A percentile compares a stretch with the other conserved stretches of the same genome.
These are phyloP conservation scores for Quercus robur DNA, from an alignment of 306 rosid species.

Conservation along the genomic window DNA sequence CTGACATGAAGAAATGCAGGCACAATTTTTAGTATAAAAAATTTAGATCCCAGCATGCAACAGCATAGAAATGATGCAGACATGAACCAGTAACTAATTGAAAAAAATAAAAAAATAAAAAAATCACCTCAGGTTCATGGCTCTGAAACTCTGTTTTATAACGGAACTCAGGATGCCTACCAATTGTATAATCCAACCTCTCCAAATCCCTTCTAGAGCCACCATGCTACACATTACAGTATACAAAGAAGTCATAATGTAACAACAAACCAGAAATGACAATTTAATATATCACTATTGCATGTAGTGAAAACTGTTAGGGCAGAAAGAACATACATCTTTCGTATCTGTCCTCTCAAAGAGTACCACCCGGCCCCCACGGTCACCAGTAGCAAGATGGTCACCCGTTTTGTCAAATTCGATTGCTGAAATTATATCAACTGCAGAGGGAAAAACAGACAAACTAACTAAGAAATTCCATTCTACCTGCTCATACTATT, in stretches of 20 bases:
- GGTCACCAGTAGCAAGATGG: slow-evolving; percentile 99
- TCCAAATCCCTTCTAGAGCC: slow-evolving; percentile 86
- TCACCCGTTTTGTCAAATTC: slow-evolving; percentile 94
- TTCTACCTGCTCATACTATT: neutral
- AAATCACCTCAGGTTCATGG: slow-evolving; percentile 92
- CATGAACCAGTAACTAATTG: neutral
- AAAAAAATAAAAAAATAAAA: neutral
- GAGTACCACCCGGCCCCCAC: slow-evolving; percentile 99
- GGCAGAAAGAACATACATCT: slow-evolving; percentile 56
- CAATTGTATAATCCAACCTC: slow-evolving; percentile 67
- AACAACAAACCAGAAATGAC: slow-evolving; percentile 10
- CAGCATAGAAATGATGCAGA: neutral
- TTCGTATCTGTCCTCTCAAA: slow-evolving; percentile 94
- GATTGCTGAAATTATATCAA: slow-evolving; percentile 97
- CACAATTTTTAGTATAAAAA: slow-evolving; percentile 10
- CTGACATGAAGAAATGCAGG: slow-evolving; percentile 44
- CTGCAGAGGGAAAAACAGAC: slow-evolving; percentile 44
- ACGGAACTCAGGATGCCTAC: slow-evolving; percentile 97
- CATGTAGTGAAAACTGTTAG: slow-evolving; percentile 10
- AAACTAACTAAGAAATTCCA: slow-evolving; percentile 18
- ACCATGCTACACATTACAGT: slow-evolving; percentile 53
- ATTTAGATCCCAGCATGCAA: slow-evolving; percentile 6
- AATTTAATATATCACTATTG: slow-evolving; percentile 4
- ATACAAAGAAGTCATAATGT: slow-evolving; percentile 1
- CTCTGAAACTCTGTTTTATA: slow-evolving; percentile 99